phyloP scores from a whole-genome alignment of 169 alveolate genomes.

The Eimeria zaria region DNA sequence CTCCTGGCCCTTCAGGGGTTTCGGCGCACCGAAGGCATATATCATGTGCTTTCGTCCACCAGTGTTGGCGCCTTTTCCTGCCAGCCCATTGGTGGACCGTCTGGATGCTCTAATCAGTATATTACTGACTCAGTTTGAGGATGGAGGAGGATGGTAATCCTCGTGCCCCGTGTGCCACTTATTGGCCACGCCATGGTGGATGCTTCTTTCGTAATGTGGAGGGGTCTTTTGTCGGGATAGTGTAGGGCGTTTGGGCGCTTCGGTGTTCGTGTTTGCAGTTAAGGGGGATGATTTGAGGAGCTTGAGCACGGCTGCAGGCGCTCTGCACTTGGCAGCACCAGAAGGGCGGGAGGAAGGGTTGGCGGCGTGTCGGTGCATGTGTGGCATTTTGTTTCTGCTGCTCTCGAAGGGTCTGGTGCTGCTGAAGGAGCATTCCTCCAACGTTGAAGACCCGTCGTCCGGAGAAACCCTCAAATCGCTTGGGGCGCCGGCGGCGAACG shows the following conservation, averaged over 20 bases:
- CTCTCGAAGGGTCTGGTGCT: slow-evolving; percentile 78
- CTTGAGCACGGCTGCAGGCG: slow-evolving; percentile 80
- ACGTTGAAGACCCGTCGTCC: slow-evolving; percentile 38
- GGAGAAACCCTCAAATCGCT: background rate
- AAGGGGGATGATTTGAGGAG: slow-evolving; percentile 74
- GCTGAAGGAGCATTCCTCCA: slow-evolving; percentile 65
- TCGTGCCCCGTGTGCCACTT: background rate
- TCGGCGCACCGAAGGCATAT: background rate
- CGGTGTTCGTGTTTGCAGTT: slow-evolving; percentile 78
- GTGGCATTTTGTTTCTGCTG: slow-evolving; percentile 77
- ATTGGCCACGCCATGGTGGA: background rate
- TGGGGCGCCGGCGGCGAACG: slow-evolving; percentile 30
- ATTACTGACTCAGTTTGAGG: background rate
- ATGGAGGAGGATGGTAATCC: slow-evolving; percentile 10
- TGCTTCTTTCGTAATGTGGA: background rate
- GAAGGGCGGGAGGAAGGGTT: slow-evolving; percentile 80
- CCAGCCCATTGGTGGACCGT: background rate
- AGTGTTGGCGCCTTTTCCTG: background rate
- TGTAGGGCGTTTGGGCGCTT: slow-evolving; percentile 59
- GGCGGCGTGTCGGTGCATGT: slow-evolving; percentile 81
- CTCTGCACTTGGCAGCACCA: slow-evolving; percentile 81
- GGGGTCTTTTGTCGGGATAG: slow-evolving; percentile 44
- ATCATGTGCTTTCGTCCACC: background rate
- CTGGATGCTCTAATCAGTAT: background rate
- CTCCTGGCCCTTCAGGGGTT: background rate